Conservation (phyloP, 1,284 basidiomycete species). For the Cutaneotrichosporon spelunceum region DNA sequence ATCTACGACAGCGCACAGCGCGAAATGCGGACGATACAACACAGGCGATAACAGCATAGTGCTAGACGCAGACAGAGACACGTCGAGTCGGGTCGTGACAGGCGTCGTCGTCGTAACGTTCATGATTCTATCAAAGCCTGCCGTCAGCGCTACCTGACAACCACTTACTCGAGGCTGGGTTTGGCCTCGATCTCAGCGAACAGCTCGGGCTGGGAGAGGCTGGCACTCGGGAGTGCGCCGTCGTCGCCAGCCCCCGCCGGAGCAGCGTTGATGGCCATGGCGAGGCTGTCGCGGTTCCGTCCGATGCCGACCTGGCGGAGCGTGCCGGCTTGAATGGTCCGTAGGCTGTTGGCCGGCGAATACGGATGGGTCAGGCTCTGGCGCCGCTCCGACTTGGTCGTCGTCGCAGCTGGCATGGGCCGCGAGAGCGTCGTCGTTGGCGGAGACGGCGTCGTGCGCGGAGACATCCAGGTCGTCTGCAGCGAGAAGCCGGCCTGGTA, state of each 20-base stretch:
- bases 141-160: not conserved
- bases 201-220: constrained; percentile 17
- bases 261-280: constrained; percentile 4
- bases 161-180: not conserved
- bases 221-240: constrained; percentile 15
- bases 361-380: constrained; percentile 8
- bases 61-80: not conserved
- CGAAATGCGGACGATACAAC: constrained; percentile 1
- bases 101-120: not conserved
- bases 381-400: constrained; percentile 14
- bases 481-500: constrained; percentile 18
- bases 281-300: not conserved
- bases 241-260: constrained; percentile 4
- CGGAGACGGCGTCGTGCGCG: not conserved
- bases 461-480: not conserved
- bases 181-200: constrained; percentile 14
- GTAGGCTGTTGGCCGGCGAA: not conserved
- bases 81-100: constrained; percentile 3
- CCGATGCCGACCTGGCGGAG: not conserved
- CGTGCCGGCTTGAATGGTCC: not conserved
- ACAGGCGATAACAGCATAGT: constrained; percentile 6
- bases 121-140: constrained; percentile 4
- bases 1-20: not conserved
- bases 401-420: not conserved
- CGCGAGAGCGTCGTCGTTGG: not conserved